Percentiles rank a stretch among this genome's conserved stretches.
phyloP scores from a whole-genome alignment of 805 yeast species.

The Monosporozyma siamensis region DNA sequence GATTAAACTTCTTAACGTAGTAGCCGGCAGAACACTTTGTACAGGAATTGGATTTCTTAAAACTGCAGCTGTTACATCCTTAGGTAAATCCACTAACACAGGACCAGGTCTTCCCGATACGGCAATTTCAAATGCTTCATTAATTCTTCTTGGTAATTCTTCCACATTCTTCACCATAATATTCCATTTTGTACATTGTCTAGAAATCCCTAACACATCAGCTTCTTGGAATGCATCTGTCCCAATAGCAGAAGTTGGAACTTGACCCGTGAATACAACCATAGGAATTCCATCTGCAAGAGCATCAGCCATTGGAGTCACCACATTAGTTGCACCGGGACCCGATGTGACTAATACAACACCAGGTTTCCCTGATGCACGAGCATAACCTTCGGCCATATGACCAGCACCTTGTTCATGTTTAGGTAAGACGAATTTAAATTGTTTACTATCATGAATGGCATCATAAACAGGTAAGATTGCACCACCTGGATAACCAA shows the following conservation, averaged over 20 bases:
- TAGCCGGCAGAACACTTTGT: conserved; percentile 61
- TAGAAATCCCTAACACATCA: conserved; percentile 91
- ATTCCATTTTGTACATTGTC: conserved; percentile 98
- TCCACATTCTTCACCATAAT: conserved; percentile 95
- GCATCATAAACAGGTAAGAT: conserved; percentile 97
- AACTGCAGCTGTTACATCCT: conserved; percentile 92
- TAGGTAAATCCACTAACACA: conserved; percentile 93
- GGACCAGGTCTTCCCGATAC: conserved; percentile 97
- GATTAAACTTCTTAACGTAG: conserved; percentile 61
- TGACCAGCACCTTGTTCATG: conserved; percentile 99
- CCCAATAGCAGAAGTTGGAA: conserved; percentile 89
- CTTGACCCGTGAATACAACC: conserved; percentile 96
- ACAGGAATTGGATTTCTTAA: conserved; percentile 80
- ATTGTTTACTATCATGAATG: conserved; percentile 80
- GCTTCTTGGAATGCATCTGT: conserved; percentile 99
- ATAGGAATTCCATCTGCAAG: conserved; percentile 94
- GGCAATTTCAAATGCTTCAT: conserved; percentile 97
- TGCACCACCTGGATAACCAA: conserved; percentile 99
- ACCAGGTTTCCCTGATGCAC: conserved; percentile 93
- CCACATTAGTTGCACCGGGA: conserved; percentile 97
- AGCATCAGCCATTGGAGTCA: conserved; percentile 98
- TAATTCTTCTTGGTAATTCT: conserved; percentile 89
- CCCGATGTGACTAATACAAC: conserved; percentile 98
- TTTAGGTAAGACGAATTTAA: conserved; percentile 85
- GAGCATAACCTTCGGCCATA: conserved; percentile 98